phyloP scores from a whole-genome alignment of 2,329 filamentous ascomycete species.

The Cryoendolithus antarcticus region DNA sequence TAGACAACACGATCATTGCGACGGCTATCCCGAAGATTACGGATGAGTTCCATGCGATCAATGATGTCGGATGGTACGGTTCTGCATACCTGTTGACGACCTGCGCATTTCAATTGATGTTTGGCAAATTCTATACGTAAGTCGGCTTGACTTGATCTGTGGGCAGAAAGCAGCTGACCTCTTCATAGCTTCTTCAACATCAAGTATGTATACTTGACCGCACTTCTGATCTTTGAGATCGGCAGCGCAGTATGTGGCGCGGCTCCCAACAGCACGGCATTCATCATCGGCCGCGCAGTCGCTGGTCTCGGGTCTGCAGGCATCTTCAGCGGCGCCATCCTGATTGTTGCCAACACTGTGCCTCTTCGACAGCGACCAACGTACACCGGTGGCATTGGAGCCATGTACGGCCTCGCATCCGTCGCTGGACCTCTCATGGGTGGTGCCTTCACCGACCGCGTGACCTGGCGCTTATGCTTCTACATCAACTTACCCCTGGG shows the following conservation, averaged over 20 bases:
- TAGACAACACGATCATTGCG: slow-evolving; percentile 24
- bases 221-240: slow-evolving; percentile 35
- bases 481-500: slow-evolving; percentile 44
- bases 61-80: slow-evolving; percentile 14
- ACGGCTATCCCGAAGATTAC: slow-evolving; percentile 19
- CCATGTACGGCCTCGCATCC: slow-evolving; percentile 34
- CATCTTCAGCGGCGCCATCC: slow-evolving; percentile 34
- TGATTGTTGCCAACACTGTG: slow-evolving; percentile 32
- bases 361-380: slow-evolving; percentile 33
- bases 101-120: slow-evolving; percentile 29
- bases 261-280: slow-evolving; percentile 34
- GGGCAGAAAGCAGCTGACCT: no score
- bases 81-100: slow-evolving; percentile 26
- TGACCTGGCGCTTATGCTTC: slow-evolving; percentile 30
- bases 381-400: slow-evolving; percentile 34
- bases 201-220: slow-evolving; percentile 32
- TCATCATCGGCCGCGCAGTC: slow-evolving; percentile 38
- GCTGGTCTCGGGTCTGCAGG: slow-evolving; percentile 37
- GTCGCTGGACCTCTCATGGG: slow-evolving; percentile 34
- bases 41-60: slow-evolving; percentile 13
- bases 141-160: no score
- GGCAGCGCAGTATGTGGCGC: slow-evolving; percentile 38
- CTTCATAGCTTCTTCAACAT: slow-evolving; percentile 15
- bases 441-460: slow-evolving; percentile 20
- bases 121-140: slow-evolving; percentile 11